phyloP scores from a whole-genome alignment of 108 stramenopile species.

The Mayamaea pseudoterrestris region DNA sequence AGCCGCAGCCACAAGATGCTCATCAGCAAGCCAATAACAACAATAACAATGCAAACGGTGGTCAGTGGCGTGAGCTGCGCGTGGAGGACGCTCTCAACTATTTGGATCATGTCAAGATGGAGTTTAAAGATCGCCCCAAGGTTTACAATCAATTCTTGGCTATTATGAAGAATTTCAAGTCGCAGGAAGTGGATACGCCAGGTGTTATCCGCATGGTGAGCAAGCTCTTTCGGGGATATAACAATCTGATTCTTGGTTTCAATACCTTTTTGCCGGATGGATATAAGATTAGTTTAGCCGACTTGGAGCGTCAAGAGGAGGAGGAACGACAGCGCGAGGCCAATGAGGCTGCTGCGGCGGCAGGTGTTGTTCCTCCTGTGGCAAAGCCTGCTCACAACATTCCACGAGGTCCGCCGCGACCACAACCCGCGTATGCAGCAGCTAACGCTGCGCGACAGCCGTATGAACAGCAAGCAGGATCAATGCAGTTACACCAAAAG shows the following conservation, averaged over 20 bases:
- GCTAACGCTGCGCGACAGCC: neutral
- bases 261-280: slow-evolving; percentile 99
- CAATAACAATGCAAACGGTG: too few relatives aligned
- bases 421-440: neutral
- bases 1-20: too few relatives aligned
- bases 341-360: slow-evolving; percentile 1
- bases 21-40: too few relatives aligned
- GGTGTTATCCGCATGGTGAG: slow-evolving; percentile 94
- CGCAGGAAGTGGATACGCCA: slow-evolving; percentile 94
- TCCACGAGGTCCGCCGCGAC: neutral
- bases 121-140: slow-evolving; percentile 95
- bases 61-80: slow-evolving; percentile 81
- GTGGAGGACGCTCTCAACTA: slow-evolving; percentile 99
- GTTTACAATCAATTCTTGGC: slow-evolving; percentile 99
- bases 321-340: slow-evolving; percentile 13
- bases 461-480: too few relatives aligned
- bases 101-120: slow-evolving; percentile 97
- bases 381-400: neutral
- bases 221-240: slow-evolving; percentile 93
- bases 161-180: slow-evolving; percentile 97
- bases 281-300: slow-evolving; percentile 93
- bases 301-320: slow-evolving; percentile 38
- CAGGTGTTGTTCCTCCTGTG: neutral
- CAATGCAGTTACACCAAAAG: slow-evolving; percentile 5
- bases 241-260: slow-evolving; percentile 92